Conservation (phyloP, 768 basidiomycete species). For the Pseudohyphozyma bogoriensis region DNA sequence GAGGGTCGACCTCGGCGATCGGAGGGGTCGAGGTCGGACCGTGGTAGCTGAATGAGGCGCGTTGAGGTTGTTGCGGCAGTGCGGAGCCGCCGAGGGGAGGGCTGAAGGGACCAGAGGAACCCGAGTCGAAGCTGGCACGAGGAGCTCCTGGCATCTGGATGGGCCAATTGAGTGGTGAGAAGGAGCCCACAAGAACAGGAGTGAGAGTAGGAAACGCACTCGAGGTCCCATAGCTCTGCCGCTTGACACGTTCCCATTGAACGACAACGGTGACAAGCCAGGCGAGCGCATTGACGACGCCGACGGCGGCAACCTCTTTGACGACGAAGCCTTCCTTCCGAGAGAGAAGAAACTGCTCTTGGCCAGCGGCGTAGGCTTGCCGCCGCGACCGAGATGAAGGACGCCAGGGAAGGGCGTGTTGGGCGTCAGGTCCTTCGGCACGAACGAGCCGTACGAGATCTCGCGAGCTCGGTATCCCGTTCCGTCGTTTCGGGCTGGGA, state of each 20-base stretch:
- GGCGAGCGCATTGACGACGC: not conserved
- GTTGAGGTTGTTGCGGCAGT: not conserved
- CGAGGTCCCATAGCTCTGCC: no score
- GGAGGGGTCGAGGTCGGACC: not conserved
- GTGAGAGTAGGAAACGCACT: no score
- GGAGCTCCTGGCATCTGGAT: not conserved
- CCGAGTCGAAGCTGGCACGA: not conserved
- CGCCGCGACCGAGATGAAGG: not conserved
- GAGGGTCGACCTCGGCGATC: not conserved
- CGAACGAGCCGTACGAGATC: not conserved
- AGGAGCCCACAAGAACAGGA: no score
- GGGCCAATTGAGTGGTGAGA: no score
- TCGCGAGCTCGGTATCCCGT: not conserved
- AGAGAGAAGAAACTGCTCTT: not conserved
- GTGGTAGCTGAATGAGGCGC: not conserved
- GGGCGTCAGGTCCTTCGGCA: not conserved
- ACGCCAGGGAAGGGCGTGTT: not conserved
- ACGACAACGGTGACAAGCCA: not conserved
- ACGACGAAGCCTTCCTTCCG: not conserved
- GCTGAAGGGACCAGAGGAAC: no score
- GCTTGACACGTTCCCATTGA: no score
- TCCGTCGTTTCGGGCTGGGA: not conserved
- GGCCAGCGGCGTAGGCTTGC: not conserved
- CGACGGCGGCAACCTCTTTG: not conserved
- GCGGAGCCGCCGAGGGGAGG: no score